These are phyloP conservation scores for Penicillium egyptiacum DNA, from an alignment of 495 filamentous ascomycete species.

Conservation along the genomic window DNA sequence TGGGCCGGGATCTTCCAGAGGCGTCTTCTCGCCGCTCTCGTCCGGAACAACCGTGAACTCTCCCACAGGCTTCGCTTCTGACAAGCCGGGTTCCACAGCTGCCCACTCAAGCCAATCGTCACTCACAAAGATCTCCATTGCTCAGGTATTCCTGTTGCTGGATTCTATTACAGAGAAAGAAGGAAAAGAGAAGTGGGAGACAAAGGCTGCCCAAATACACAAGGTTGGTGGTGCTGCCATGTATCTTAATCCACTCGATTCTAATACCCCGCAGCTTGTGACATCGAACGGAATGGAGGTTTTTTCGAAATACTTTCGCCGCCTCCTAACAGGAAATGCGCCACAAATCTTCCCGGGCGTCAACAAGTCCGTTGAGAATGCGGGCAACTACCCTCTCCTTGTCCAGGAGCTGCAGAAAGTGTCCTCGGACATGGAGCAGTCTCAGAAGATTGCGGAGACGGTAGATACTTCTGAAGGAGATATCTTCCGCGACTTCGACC, in stretches of 20 bases:
- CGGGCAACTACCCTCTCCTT: constrained; percentile 77
- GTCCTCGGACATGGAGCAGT: constrained; percentile 72
- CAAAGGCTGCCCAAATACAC: constrained; percentile 83
- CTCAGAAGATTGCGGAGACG: constrained; percentile 86
- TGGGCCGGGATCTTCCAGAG: constrained; percentile 54
- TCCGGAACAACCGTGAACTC: constrained; percentile 62
- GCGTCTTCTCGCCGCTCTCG: constrained; percentile 63
- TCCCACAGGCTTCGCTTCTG: constrained; percentile 56
- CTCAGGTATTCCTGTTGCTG: constrained; percentile 90
- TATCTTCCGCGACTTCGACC: constrained; percentile 90
- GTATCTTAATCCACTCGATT: neutral
- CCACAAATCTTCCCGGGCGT: constrained; percentile 78
- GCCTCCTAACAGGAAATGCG: constrained; percentile 80
- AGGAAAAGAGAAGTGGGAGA: constrained; percentile 87
- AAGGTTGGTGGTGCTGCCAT: constrained; percentile 61
- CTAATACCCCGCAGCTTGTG: constrained; percentile 62
- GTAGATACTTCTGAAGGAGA: constrained; percentile 85
- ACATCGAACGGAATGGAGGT: constrained; percentile 98
- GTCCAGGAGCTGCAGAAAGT: constrained; percentile 84
- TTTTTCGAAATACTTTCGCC: constrained; percentile 87
- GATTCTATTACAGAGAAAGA: constrained; percentile 93
- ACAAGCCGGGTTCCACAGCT: constrained; percentile 48
- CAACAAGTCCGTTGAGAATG: constrained; percentile 67
- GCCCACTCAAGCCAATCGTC: constrained; percentile 53
- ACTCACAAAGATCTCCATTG: constrained; percentile 80